These are phyloP conservation scores for Pelargonium australe DNA, from an alignment of 441 rosid species.

Conservation along the genomic window DNA sequence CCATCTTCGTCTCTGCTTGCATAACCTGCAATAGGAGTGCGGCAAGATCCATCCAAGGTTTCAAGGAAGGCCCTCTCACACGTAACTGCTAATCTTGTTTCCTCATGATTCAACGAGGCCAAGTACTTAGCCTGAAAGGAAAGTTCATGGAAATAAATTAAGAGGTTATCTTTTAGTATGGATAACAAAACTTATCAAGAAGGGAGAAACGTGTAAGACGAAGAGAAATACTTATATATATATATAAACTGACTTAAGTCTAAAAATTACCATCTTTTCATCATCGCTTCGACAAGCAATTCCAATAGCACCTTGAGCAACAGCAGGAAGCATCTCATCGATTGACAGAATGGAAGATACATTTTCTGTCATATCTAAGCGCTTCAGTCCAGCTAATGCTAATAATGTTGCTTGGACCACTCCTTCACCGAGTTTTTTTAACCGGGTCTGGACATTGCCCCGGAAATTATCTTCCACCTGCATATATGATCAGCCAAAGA, in stretches of 20 bases:
- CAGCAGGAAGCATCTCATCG: slow-evolving; percentile 98
- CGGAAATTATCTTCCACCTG: slow-evolving; percentile 88
- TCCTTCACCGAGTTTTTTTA: slow-evolving; percentile 78
- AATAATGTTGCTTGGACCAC: slow-evolving; percentile 81
- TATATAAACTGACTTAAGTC: neutral
- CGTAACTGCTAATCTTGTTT: slow-evolving; percentile 2
- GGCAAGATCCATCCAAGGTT: slow-evolving; percentile 39
- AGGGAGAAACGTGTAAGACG: neutral
- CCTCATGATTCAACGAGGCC: slow-evolving; percentile 2
- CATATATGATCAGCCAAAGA: slow-evolving; percentile 15
- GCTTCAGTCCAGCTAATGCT: slow-evolving; percentile 94
- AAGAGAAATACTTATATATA: neutral
- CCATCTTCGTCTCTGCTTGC: slow-evolving; percentile 66
- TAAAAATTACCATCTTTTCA: slow-evolving; percentile 62
- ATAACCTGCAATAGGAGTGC: slow-evolving; percentile 96
- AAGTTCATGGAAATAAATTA: neutral
- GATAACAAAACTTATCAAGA: neutral
- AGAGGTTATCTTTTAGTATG: neutral
- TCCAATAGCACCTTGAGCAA: slow-evolving; percentile 98
- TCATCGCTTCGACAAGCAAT: slow-evolving; percentile 81
- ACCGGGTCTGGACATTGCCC: slow-evolving; percentile 90
- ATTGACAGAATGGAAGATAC: slow-evolving; percentile 65
- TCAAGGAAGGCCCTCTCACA: slow-evolving; percentile 1
- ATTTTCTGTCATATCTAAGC: slow-evolving; percentile 79
- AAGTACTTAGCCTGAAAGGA: neutral